phyloP scores from a whole-genome alignment of 768 basidiomycete species.

The Cantharellus anzutake region DNA sequence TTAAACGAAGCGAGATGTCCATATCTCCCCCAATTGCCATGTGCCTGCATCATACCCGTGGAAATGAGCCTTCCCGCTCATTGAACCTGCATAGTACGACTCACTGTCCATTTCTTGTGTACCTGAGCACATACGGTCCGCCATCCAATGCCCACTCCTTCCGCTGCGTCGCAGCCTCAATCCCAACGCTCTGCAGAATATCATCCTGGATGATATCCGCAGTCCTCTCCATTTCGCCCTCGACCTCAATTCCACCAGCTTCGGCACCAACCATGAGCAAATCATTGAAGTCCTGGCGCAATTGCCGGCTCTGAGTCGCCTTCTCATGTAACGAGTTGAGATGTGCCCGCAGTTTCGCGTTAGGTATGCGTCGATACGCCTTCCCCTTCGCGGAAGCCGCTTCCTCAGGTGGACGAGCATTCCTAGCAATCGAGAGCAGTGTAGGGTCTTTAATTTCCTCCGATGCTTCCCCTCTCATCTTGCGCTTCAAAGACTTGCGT shows the following conservation, averaged over 20 bases:
- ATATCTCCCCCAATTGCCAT: slow-evolving; percentile 57
- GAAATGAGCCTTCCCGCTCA: neutral
- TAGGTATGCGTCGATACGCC: neutral
- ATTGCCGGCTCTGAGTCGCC: slow-evolving; percentile 21
- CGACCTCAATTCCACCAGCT: slow-evolving; percentile 52
- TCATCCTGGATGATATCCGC: slow-evolving; percentile 78
- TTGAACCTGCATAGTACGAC: slow-evolving; percentile 11
- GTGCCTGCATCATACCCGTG: slow-evolving; percentile 30
- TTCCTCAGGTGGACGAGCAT: no score
- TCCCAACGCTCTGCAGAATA: slow-evolving; percentile 40
- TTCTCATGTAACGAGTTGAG: neutral
- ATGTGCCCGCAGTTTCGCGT: slow-evolving; percentile 1
- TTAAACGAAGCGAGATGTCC: slow-evolving; percentile 91
- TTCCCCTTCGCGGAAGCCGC: no score
- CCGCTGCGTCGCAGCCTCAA: slow-evolving; percentile 57
- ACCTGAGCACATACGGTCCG: slow-evolving; percentile 68
- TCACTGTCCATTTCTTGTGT: slow-evolving; percentile 81
- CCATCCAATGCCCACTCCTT: slow-evolving; percentile 69
- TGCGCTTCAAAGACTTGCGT: no score
- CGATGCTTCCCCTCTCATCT: no score
- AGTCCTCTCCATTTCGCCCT: slow-evolving; percentile 68
- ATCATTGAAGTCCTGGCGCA: slow-evolving; percentile 46
- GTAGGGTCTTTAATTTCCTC: no score
- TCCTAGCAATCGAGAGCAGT: no score
- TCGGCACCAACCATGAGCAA: slow-evolving; percentile 44